These are phyloP conservation scores for Botryotinia globosa DNA, from an alignment of 2,329 filamentous ascomycete genomes.

Conservation along the genomic window DNA sequence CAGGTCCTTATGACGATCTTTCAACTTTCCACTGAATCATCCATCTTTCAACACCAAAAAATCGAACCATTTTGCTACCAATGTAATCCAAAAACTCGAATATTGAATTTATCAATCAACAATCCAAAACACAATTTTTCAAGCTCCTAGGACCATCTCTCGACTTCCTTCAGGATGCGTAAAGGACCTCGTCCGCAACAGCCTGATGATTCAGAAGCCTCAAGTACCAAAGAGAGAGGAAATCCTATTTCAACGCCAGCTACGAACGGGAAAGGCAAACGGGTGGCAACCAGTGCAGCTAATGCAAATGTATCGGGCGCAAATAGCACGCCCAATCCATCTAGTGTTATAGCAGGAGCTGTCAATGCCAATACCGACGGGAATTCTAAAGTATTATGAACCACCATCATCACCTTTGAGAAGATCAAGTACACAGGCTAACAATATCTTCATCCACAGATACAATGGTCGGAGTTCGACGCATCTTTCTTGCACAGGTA, in stretches of 20 bases:
- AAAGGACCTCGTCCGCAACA: constrained; percentile 33
- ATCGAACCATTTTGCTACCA: neutral
- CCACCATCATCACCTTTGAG: neutral
- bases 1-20: constrained; percentile 1
- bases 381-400: constrained; percentile 35
- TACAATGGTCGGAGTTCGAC: constrained; percentile 67
- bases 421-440: constrained; percentile 1
- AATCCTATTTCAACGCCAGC: constrained; percentile 25
- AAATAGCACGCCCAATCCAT: constrained; percentile 32
- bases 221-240: constrained; percentile 40
- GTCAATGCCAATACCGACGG: constrained; percentile 26
- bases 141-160: neutral
- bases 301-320: constrained; percentile 33
- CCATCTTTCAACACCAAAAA: neutral
- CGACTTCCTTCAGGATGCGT: neutral
- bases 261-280: constrained; percentile 36
- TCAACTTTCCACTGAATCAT: neutral
- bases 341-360: constrained; percentile 20
- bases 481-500: constrained; percentile 69
- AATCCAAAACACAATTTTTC: too few relatives aligned
- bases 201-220: constrained; percentile 40
- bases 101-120: neutral
- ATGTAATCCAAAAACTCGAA: neutral
- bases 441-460: constrained; percentile 39
- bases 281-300: constrained; percentile 26